Percentiles rank a stretch among this genome's conserved stretches.
phyloP scores from a whole-genome alignment of 495 filamentous ascomycete genomes.

The Hypoxylon intermedium region DNA sequence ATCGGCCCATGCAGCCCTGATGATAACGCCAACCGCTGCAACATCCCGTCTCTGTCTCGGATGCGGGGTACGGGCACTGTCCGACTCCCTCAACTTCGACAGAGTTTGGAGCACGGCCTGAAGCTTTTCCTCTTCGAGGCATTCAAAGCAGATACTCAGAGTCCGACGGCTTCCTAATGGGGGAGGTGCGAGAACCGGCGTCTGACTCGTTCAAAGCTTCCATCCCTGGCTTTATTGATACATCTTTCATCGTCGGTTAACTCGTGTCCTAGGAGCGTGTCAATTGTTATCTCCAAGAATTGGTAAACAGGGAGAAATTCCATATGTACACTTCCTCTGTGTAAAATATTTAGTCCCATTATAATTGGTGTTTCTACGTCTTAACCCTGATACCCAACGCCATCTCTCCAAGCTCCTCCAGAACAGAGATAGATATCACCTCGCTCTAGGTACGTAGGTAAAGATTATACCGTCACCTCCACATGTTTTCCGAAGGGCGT shows the following conservation, averaged over 20 bases:
- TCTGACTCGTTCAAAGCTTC: not conserved
- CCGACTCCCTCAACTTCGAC: constrained; percentile 21
- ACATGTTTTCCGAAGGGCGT: too few relatives aligned
- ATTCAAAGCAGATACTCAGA: not conserved
- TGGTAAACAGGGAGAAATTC: too few relatives aligned
- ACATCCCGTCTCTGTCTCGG: constrained; percentile 23
- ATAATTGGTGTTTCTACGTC: too few relatives aligned
- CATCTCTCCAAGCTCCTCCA: too few relatives aligned
- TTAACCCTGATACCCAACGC: too few relatives aligned
- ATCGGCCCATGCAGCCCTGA: constrained; percentile 19
- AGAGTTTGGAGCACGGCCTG: constrained; percentile 21
- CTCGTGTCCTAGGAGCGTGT: too few relatives aligned
- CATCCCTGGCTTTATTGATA: not conserved
- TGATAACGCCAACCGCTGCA: constrained; percentile 28
- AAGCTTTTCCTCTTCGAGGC: constrained; percentile 10
- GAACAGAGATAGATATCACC: too few relatives aligned
- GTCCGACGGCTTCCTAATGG: constrained; percentile 24
- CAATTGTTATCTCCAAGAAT: too few relatives aligned
- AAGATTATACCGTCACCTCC: too few relatives aligned
- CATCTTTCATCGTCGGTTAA: constrained; percentile 9
- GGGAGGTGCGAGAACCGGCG: constrained; percentile 18
- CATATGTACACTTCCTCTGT: too few relatives aligned
- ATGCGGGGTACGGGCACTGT: constrained; percentile 34
- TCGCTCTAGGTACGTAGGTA: too few relatives aligned
- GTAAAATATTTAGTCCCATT: too few relatives aligned